These are phyloP conservation scores for Mucor mucedo DNA, from an alignment of 371 early-diverging fungal genomes.

Conservation along the genomic window DNA sequence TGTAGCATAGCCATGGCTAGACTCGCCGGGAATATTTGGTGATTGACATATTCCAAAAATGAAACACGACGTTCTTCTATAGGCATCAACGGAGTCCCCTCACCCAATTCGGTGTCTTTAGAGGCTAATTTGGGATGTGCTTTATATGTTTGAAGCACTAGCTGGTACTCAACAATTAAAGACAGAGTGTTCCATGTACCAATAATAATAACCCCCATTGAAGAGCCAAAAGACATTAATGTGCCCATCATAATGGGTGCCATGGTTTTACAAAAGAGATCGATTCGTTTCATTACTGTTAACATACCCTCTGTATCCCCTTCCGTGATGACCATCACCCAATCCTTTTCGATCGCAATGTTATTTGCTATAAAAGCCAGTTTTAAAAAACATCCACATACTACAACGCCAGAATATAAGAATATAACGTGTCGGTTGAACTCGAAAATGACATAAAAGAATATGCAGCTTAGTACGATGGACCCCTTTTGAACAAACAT, in stretches of 20 bases:
- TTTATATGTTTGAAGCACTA: constrained; percentile 5
- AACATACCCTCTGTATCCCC: constrained; percentile 8
- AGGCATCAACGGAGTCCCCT: not conserved
- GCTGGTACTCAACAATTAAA: constrained; percentile 3
- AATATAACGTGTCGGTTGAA: not conserved
- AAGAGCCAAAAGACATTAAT: constrained; percentile 6
- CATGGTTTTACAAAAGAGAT: constrained; percentile 11
- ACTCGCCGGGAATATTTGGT: constrained; percentile 7
- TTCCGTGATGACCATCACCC: constrained; percentile 6
- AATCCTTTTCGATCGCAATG: constrained; percentile 11
- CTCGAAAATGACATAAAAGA: not conserved
- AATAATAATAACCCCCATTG: constrained; percentile 3
- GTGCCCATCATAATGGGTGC: constrained; percentile 12
- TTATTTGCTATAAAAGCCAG: constrained; percentile 7
- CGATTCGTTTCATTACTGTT: constrained; percentile 10
- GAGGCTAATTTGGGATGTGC: constrained; percentile 5
- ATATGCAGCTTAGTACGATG: constrained; percentile 2
- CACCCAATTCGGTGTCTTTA: not conserved
- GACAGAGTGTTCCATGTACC: constrained; percentile 4
- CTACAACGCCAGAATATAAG: not conserved
- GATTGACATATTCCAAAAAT: constrained; percentile 1
- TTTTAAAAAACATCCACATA: constrained; percentile 6
- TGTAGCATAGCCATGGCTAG: not conserved
- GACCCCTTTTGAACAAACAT: constrained; percentile 5
- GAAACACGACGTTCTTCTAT: not conserved